Base-by-base conservation (phyloP, 192 early-diverging fungal species). In the Lobulomyces angularis region DNA sequence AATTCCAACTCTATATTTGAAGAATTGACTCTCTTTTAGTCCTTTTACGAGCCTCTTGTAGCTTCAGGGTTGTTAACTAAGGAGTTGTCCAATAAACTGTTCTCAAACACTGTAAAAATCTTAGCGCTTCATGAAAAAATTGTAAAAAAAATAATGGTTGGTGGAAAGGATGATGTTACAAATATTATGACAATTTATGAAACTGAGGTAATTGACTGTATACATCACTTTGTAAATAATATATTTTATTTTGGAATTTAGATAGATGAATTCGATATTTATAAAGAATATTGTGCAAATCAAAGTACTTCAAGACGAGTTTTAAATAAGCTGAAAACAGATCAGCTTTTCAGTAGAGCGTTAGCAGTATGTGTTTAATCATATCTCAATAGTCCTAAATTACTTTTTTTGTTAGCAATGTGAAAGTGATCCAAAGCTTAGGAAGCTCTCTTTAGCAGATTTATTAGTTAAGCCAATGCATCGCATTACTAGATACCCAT, bases 401-500 rank as follows among this genome's bases (percentile, higher is more conserved):
- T 0, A 14, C 11, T 45, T 41, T 64, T 17, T 4, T 26, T 54
- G 40, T 45, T 16, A 66, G 39, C 33, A 40, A 27, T 68, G 65
- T 36, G 65, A 68, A 54, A n/a, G 45, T 4, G 64, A 68, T 31
- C 65, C 65, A 14, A 55, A 50, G 39, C 58, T 68, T 11, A 28
- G 60, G 16, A 68, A 68, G 27, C 53, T 68, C 1, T 26, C 35
- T 16, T 35, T 68, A 3, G 44, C 65, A 17, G 63, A 68, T 32
- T 43, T 61, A 30, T 36, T 70, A 4, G 50, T 65, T 16, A 70
- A 67, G 34, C 67, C 67, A 3, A 69, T 70, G 65, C 67, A 70
- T 27, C 46, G 61, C 28, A 55, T 70, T 22, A 70, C 67, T 17
- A 40, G 67, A 27, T 67, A 67, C 40, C 67, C 67, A 7, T 43